Evolutionary conservation across 2,329 filamentous ascomycete genomes (phyloP), one percentile per base, ranked within the genome.

Genomic region (Sclerotinia borealis): DNA sequence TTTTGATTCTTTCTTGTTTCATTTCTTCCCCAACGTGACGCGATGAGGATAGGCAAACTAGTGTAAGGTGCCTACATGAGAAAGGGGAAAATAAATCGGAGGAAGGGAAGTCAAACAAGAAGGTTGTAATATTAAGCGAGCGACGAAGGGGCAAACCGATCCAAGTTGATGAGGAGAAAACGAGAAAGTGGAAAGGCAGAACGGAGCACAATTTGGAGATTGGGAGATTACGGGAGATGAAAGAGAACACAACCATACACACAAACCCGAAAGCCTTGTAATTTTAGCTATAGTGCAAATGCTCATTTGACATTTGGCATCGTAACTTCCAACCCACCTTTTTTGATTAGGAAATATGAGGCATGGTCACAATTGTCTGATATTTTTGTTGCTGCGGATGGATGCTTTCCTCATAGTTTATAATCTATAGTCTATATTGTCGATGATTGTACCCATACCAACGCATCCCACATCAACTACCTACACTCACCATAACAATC

Each of bases 91-190:
- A 29, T 25, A 34, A 27, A 56, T 27, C 13, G 19, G 15, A 17
- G n/a, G 39, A 45, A 25, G 8, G 49, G 15, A 43, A 22, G 37
- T 11, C 17, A 56, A 56, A 22, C 31, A 51, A 36, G 37, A 56
- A 43, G 13, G 19, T 56, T 56, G 39, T 56, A 56, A 56, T 56
- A 43, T 45, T 43, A 43, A 56, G 52, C 52, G 52, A 43, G 52
- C 22, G n/a, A 31, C 27, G 52, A 43, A 43, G 52, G 27, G 27
- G 22, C 22, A 1, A 27, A 17, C 27, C n/a, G 11, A n/a, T 45
- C 41, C 7, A 25, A 45, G n/a, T 8, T 8, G 41, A 13, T 45
- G 9, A 1, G n/a, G 41, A 25, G n/a, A 25, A 11, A 22, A 25
- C 11, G 41, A n/a, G 10, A 41, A 31, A 19, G 45, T 31, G 27